phyloP scores from a whole-genome alignment of 805 yeast species.

The Starmerella stellata region DNA sequence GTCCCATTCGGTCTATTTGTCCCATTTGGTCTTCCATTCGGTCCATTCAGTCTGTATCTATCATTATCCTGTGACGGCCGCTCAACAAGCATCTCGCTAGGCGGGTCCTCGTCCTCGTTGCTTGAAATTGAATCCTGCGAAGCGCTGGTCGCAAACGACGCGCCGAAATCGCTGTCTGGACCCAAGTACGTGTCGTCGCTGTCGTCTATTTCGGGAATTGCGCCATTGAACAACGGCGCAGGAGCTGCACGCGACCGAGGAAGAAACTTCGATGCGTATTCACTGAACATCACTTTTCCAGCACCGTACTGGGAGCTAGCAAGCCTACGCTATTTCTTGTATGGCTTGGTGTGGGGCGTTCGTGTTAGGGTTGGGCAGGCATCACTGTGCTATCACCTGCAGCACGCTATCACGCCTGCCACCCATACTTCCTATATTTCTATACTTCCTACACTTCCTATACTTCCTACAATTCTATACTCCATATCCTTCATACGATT shows the following conservation, averaged over 20 bases:
- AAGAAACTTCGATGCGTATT: slow-evolving; percentile 24
- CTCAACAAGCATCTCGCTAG: slow-evolving; percentile 20
- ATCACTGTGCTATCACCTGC: no score
- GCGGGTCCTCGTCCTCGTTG: slow-evolving; percentile 17
- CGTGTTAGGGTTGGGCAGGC: no score
- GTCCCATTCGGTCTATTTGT: not conserved
- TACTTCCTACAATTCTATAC: no score
- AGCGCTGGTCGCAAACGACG: slow-evolving; percentile 1
- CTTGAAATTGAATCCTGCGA: not conserved
- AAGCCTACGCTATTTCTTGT: not conserved
- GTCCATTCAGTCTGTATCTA: no score
- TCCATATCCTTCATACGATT: no score
- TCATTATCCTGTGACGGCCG: not conserved
- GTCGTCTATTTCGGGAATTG: slow-evolving; percentile 4
- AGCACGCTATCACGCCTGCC: no score
- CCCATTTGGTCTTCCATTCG: no score
- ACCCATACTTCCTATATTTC: no score
- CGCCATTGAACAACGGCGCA: slow-evolving; percentile 18
- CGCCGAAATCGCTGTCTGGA: slow-evolving; percentile 8
- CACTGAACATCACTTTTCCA: slow-evolving; percentile 12
- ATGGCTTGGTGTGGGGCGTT: no score
- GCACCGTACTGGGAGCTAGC: not conserved
- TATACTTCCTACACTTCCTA: no score
- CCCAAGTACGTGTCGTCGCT: slow-evolving; percentile 17
- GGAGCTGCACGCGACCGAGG: slow-evolving; percentile 21